A percentile compares a stretch with the other conserved stretches of the same genome.
phyloP scores from a whole-genome alignment of 2,329 filamentous ascomycete species.

The Pestalotiopsis fici region DNA sequence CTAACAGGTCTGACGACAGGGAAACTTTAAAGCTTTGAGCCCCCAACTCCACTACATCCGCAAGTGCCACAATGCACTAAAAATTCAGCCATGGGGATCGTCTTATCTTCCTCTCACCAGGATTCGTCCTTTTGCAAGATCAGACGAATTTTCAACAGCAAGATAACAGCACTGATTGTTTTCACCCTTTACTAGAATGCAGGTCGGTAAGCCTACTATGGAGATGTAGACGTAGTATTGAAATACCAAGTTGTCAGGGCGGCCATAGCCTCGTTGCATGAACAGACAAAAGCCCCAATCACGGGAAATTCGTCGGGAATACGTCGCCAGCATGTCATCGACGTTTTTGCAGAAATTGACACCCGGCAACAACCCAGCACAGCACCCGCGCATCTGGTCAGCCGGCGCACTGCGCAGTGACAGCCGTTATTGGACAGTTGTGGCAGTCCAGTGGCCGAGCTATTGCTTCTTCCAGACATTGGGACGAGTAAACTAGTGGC shows the following conservation, averaged over 20 bases:
- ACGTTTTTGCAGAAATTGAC: background rate
- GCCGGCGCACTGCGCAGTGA: too few species aligned
- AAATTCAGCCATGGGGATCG: background rate
- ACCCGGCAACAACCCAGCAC: too few species aligned
- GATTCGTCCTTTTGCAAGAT: background rate
- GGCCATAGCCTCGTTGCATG: background rate
- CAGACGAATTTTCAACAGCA: background rate
- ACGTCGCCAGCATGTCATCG: background rate
- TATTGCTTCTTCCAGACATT: conserved; percentile 13
- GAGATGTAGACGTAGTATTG: background rate
- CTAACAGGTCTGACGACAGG: background rate
- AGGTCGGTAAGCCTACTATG: too few species aligned
- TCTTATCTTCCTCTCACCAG: background rate
- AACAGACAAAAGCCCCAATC: background rate
- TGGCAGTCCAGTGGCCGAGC: background rate
- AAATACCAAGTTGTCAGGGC: background rate
- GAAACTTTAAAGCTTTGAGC: background rate
- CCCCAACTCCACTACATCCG: background rate
- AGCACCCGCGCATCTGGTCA: too few species aligned
- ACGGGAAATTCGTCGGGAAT: background rate
- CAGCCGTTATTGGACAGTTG: background rate
- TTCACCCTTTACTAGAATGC: too few species aligned
- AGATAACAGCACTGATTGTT: background rate
- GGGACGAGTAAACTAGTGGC: conserved; percentile 9
- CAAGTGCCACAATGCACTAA: background rate